Evolutionary conservation across 306 rosid species (phyloP), one percentile per base, ranked within the genome.

Genomic region (Quercus wislizeni): DNA sequence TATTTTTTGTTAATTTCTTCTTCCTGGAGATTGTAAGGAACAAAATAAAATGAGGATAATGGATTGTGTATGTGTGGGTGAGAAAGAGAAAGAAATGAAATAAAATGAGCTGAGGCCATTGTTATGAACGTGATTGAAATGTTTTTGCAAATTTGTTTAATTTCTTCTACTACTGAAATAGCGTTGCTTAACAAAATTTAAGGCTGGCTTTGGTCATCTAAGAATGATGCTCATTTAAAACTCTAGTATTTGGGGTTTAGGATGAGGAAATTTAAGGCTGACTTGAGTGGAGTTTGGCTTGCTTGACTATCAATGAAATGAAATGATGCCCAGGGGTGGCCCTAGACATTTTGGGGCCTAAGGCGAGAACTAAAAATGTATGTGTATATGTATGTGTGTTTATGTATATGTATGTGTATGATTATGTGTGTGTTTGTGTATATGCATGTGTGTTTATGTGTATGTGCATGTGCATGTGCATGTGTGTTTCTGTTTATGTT

Each of bases 401-500:
- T 28, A 2, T 28, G 30, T 28, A 28, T 28, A 3, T 28, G 0
- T 3, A 28, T 28, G 4, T 2, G 30, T 28, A 28, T 28, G 30
- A 0, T 2, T 27, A 0, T 28, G 0, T 2, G 0, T 28, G 4
- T 3, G 4, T 28, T 2, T 28, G 4, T 3, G 30, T 2, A 28
- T 23, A 1, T 23, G 23, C 3, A 28, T 28, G 30, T 28, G 30
- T 28, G 2, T 27, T 2, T 1, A 2, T 27, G 21, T 21, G 21
- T 21, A 21, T 21, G 21, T 21, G 0, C 21, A 2, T 27, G 21
- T 21, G 21, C 0, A 21, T 21, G 21, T 21, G 0, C 21, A 21
- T 21, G 21, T 21, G 21, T 21, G 21, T 21, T 21, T 21, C 0
- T 21, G 3, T 23, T 23, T 23, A 23, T 23, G 23, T 23, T 23